These are phyloP conservation scores for Geotrichum cucujoidarum DNA, from an alignment of 1,139 yeast species.

Conservation along the genomic window DNA sequence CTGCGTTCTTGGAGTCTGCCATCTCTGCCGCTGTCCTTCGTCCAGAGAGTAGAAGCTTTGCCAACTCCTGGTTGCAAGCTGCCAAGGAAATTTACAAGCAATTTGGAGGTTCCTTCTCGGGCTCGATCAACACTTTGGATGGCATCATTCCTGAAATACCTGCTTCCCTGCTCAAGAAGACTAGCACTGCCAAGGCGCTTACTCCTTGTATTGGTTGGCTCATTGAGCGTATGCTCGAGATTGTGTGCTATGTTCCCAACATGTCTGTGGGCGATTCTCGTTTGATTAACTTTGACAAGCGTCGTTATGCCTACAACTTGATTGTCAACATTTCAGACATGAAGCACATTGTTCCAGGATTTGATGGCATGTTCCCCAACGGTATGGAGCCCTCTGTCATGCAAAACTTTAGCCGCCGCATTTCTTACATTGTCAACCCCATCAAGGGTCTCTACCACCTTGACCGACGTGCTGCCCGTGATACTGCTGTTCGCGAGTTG, in stretches of 20 bases:
- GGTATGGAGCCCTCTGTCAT: conserved; percentile 24
- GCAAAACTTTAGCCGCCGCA: conserved; percentile 20
- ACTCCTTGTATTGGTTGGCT: conserved; percentile 90
- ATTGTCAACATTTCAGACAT: conserved; percentile 48
- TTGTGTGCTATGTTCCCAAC: conserved; percentile 64
- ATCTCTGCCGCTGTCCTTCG: conserved; percentile 68
- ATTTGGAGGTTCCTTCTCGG: conserved; percentile 20
- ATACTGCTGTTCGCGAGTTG: conserved; percentile 43
- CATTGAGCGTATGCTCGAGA: conserved; percentile 55
- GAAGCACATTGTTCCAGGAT: conserved; percentile 24
- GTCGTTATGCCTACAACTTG: conserved; percentile 55
- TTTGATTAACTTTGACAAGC: conserved; percentile 62
- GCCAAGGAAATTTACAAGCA: conserved; percentile 37
- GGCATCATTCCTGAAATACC: conserved; percentile 41
- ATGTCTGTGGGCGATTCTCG: conserved; percentile 55
- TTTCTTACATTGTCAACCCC: conserved; percentile 33
- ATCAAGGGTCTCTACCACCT: conserved; percentile 29
- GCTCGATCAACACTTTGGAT: conserved; percentile 23
- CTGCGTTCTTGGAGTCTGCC: conserved; percentile 83
- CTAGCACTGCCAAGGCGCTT: conserved; percentile 32
- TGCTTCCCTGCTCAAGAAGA: conserved; percentile 14
- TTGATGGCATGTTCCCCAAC: conserved; percentile 14
- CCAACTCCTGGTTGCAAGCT: conserved; percentile 63
- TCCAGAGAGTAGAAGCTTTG: conserved; percentile 72
- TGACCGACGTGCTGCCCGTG: conserved; percentile 37